A percentile compares a stretch with the other conserved stretches of the same genome.
phyloP scores from a whole-genome alignment of 495 filamentous ascomycete species.

The Talaromyces liani region DNA sequence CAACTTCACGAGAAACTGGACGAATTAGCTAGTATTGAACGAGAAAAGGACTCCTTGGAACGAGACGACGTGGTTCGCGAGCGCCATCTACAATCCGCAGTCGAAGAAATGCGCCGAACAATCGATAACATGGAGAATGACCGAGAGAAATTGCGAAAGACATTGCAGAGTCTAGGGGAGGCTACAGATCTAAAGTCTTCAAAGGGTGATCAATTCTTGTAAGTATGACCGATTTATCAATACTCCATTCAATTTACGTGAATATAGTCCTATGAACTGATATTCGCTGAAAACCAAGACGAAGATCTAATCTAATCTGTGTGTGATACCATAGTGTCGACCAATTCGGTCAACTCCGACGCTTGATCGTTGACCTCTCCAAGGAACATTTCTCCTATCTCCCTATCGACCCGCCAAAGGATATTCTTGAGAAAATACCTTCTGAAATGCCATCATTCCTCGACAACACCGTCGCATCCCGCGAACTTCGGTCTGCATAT shows the following conservation, averaged over 20 bases:
- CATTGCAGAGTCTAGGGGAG: conserved; percentile 50
- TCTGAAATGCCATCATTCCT: conserved; percentile 46
- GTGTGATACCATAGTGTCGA: conserved; percentile 41
- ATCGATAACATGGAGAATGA: conserved; percentile 47
- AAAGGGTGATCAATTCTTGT: conserved; percentile 57
- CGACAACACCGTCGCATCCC: conserved; percentile 34
- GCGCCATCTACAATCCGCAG: conserved; percentile 37
- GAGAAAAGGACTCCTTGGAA: conserved; percentile 41
- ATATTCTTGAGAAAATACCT: conserved; percentile 46
- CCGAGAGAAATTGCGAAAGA: conserved; percentile 49
- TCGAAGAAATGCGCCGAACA: conserved; percentile 43
- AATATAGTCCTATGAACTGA: not conserved
- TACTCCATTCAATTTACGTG: not conserved
- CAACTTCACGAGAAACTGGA: conserved; percentile 32
- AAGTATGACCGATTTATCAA: conserved; percentile 26
- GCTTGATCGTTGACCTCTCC: conserved; percentile 51
- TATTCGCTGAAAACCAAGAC: not conserved
- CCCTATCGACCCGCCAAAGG: conserved; percentile 47
- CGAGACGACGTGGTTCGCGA: conserved; percentile 42
- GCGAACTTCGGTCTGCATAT: conserved; percentile 52
- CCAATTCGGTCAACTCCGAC: conserved; percentile 49
- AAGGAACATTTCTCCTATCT: conserved; percentile 51
- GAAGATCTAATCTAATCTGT: conserved; percentile 9
- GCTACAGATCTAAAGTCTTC: conserved; percentile 50
- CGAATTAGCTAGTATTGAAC: conserved; percentile 29